Evolutionary conservation across 805 yeast species (phyloP).

Genomic region (Isabelozyma pseudorhagii): DNA sequence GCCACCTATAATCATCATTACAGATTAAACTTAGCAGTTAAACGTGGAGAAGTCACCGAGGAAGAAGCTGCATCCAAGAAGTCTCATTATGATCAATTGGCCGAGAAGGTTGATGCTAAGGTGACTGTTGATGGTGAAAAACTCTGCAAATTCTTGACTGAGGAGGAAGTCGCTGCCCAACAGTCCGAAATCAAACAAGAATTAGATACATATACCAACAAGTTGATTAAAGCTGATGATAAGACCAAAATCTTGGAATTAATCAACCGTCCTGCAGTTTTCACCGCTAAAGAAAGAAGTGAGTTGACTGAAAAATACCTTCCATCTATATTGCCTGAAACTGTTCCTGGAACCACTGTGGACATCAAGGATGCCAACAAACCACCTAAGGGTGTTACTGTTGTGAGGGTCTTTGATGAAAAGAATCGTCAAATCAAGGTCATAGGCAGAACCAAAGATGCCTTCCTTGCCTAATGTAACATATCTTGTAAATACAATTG

Average conservation of each 20-base stretch:
- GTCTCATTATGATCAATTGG: conserved; percentile 34
- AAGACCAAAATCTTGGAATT: conserved; percentile 41
- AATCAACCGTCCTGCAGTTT: conserved; percentile 41
- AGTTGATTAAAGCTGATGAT: conserved; percentile 30
- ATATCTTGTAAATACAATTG: background rate
- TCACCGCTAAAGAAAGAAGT: conserved; percentile 32
- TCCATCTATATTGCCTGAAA: conserved; percentile 55
- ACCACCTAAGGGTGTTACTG: conserved; percentile 44
- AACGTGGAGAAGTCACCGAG: conserved; percentile 31
- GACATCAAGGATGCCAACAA: conserved; percentile 36
- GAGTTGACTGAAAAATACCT: conserved; percentile 47
- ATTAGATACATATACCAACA: conserved; percentile 17
- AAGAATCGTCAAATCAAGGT: conserved; percentile 48
- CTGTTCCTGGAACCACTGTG: conserved; percentile 39
- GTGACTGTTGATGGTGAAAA: conserved; percentile 48
- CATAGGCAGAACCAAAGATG: conserved; percentile 52
- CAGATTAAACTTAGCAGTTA: conserved; percentile 39
- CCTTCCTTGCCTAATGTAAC: conserved; percentile 24
- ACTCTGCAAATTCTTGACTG: conserved; percentile 36
- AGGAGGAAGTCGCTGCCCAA: conserved; percentile 19
- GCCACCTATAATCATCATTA: conserved; percentile 51
- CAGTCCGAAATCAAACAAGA: conserved; percentile 15
- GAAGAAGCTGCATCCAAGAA: conserved; percentile 18
- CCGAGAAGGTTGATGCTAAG: conserved; percentile 37
- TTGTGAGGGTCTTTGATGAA: conserved; percentile 61